phyloP scores from a whole-genome alignment of 208 protist species.

The Leishmania amazonensis region DNA sequence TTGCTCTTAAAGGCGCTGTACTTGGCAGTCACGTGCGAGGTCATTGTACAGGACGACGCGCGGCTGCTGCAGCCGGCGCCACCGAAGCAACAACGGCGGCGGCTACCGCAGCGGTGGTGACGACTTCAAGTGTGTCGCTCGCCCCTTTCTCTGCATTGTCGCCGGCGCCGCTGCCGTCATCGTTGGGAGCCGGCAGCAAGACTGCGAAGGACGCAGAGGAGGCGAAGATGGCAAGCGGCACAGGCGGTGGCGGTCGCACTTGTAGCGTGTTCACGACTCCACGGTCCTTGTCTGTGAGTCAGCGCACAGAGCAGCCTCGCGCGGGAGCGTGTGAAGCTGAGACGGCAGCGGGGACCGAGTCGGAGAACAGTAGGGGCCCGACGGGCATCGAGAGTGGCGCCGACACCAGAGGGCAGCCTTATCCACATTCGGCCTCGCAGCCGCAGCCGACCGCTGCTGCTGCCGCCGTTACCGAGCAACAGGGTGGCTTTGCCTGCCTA shows the following conservation, averaged over 20 bases:
- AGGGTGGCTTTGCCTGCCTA: slow-evolving; percentile 53
- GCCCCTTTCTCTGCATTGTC: not conserved
- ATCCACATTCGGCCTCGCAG: not conserved
- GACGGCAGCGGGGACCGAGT: not conserved
- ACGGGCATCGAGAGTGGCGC: not conserved
- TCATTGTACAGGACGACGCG: slow-evolving; percentile 27
- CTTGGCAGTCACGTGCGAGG: slow-evolving; percentile 62
- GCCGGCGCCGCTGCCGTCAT: not conserved
- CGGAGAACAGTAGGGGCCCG: not conserved
- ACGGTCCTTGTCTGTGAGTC: slow-evolving; percentile 7
- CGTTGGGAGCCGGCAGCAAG: not conserved
- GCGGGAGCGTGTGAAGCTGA: not conserved
- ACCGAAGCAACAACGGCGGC: not conserved
- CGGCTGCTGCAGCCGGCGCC: not conserved
- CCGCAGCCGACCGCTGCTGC: not conserved
- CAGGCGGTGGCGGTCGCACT: slow-evolving; percentile 2
- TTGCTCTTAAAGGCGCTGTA: slow-evolving; percentile 79
- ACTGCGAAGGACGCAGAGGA: not conserved
- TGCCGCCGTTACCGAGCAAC: not conserved
- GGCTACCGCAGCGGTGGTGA: not conserved
- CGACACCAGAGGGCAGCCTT: not conserved
- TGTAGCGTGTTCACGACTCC: slow-evolving; percentile 15
- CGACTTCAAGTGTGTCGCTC: not conserved
- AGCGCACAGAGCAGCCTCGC: slow-evolving; percentile 1
- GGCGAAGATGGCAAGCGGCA: not conserved